Base-by-base conservation (phyloP, 2,329 filamentous ascomycete species). In the Aspergillus tubingensis region DNA sequence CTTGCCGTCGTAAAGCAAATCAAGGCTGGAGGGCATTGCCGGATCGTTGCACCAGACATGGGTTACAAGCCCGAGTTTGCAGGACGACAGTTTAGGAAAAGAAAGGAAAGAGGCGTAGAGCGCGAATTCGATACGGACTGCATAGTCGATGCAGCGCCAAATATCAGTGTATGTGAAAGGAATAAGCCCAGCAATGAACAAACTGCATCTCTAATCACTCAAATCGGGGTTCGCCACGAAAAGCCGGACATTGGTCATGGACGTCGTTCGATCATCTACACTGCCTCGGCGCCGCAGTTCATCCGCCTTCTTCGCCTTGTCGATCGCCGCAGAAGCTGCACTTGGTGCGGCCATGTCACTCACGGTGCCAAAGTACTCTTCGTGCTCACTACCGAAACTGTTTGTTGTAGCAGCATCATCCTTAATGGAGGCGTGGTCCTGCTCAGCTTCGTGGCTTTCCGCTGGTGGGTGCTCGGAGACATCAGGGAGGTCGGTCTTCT, bases 291-390 rank as follows among this genome's bases (percentile, higher is more conserved):
- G 74, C 64, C 77, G 73, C 60, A 81, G 67, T 57, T 81, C 79
- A 17, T 80, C 79, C 8, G 75, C 74, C 59, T 72, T 77, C 44
- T 76, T 77, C 25, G 72, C 74, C 57, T 79, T 78, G 23, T 76
- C 69, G 36, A 73, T 66, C 11, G 77, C 76, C 2, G 71, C 62
- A 39, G 69, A 77, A 21, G 73, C 76, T 10, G 78, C 74, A 63
- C 67, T 78, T 1, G 80, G 75, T 58, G 77, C 74, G 66, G 77
- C 72, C 73, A 88, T 80, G 32, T 82, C 80, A 19, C 81, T 81
- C 39, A 85, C 71, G 5, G 79, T 78, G 25, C 84, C 85, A 69
- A 87, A 87, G 57, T 78, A 79, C 60, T 83, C 80, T 62, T 85
- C 83, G 41, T 79, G 75, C 30, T 79, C 74, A 52, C 72, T 75